Base-by-base conservation (phyloP, 257 asterid genomes). In the Solanum virginianum region DNA sequence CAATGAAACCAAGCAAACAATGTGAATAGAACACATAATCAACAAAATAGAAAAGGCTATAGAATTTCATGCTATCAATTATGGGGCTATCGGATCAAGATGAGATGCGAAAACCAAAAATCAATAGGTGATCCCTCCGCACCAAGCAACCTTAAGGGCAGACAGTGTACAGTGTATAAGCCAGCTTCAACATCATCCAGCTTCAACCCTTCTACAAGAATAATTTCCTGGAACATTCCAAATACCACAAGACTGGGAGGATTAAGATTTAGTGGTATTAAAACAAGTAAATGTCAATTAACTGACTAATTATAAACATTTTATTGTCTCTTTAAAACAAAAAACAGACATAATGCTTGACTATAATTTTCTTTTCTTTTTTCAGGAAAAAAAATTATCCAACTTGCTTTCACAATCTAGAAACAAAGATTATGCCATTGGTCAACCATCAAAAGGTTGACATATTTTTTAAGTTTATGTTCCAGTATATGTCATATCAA, bases 121-220 rank as follows among this genome's bases (percentile, higher is more conserved):
- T 24, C 43, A 14, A 95, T 94, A 45, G 99, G 99, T 8, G 99
- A 97, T 71, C 99, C 99, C 89, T 95, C 98, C 2, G 99, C 91
- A 36, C 99, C 98, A 9, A 93, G 85, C 94, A 97, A 86, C 85
- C 99, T 92, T 87, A 97, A 85, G 74, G 97, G 99, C 86, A 97
- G 86, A 90, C 98, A 97, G 85, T 97, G 98, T 20, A 97, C 95
- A 1, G 89, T 80, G 80, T 97, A 97, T 71, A 92, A 10, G 85
- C 98, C 98, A 55, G 95, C 86, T 84, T 88, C 85, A 13, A 89
- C 91, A 2, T 85, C 91, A 4, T 93, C 98, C 36, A 97, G 94
- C 88, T 97, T 97, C 93, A 97, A 90, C 87, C 96, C 99, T 90
- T 97, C 99, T 9, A 97, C 99, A 4, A 97, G 97, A 90, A 97